These are phyloP conservation scores for Byssothecium circinans DNA, from an alignment of 2,329 filamentous ascomycete genomes.

Conservation along the genomic window DNA sequence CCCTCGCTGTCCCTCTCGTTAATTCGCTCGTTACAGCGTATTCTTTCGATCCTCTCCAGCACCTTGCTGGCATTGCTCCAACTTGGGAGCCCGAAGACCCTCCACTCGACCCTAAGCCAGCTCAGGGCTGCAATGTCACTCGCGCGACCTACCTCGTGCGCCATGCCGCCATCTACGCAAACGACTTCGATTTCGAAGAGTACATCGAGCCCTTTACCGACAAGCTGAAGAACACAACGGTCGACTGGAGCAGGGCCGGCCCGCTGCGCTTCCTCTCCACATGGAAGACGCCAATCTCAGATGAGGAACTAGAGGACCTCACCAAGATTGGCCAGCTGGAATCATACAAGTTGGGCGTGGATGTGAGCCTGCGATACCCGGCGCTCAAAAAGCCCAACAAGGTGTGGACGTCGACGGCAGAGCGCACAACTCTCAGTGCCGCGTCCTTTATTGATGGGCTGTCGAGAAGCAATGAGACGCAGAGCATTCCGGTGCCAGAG, in stretches of 20 bases:
- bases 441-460: slow-evolving; percentile 61
- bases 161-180: slow-evolving; percentile 56
- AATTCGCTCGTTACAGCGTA: slow-evolving; percentile 37
- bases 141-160: slow-evolving; percentile 53
- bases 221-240: slow-evolving; percentile 62
- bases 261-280: slow-evolving; percentile 58
- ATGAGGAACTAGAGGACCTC: slow-evolving; percentile 61
- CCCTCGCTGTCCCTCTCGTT: slow-evolving; percentile 22
- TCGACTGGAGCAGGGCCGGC: slow-evolving; percentile 60
- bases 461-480: slow-evolving; percentile 55
- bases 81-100: slow-evolving; percentile 54
- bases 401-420: slow-evolving; percentile 65
- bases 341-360: slow-evolving; percentile 61
- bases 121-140: slow-evolving; percentile 56
- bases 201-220: slow-evolving; percentile 55
- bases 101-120: slow-evolving; percentile 50
- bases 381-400: slow-evolving; percentile 55
- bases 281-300: slow-evolving; percentile 60
- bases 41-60: slow-evolving; percentile 52
- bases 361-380: slow-evolving; percentile 62
- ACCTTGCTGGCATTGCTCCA: slow-evolving; percentile 54
- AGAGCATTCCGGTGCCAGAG: slow-evolving; percentile 60
- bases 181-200: slow-evolving; percentile 56
- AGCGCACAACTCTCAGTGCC: slow-evolving; percentile 62
- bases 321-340: slow-evolving; percentile 64